Conservation (phyloP, 768 basidiomycete genomes). For the Polyporus arcularius region DNA sequence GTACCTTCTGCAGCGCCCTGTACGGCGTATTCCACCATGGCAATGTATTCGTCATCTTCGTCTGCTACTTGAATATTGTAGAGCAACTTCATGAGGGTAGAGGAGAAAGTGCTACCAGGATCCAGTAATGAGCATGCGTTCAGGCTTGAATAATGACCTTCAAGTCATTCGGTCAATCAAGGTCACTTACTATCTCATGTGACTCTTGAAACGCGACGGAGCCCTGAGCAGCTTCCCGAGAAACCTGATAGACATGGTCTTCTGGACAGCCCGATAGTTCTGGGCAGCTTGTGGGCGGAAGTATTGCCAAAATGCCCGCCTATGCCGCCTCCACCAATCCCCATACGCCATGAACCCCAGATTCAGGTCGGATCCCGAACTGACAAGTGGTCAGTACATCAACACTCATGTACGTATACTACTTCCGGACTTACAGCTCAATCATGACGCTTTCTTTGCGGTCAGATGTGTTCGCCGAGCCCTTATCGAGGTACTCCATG, state of each 20-base stretch:
- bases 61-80: conserved; percentile 8
- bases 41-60: conserved; percentile 1
- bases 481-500: conserved; percentile 17
- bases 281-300: background rate
- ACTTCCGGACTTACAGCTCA: conserved; percentile 16
- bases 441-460: conserved; percentile 14
- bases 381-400: background rate
- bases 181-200: conserved; percentile 7
- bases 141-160: too few relatives aligned
- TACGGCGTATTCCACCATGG: conserved; percentile 11
- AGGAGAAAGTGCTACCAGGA: background rate
- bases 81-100: conserved; percentile 13
- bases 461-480: conserved; percentile 20
- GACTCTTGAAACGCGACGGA: background rate
- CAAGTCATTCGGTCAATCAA: background rate
- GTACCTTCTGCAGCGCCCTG: background rate
- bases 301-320: conserved; percentile 9
- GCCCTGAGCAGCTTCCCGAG: background rate
- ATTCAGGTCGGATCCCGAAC: conserved; percentile 1
- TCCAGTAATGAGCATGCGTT: background rate
- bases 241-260: background rate
- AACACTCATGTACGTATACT: background rate
- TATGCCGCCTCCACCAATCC: conserved; percentile 2
- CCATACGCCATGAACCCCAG: conserved; percentile 12
- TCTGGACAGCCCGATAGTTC: background rate